Evolutionary conservation across 228 moss, liverwort and hornwort genomes (phyloP), one percentile per base, ranked within the genome.

Genomic region (Sphagnum magellanicum): DNA sequence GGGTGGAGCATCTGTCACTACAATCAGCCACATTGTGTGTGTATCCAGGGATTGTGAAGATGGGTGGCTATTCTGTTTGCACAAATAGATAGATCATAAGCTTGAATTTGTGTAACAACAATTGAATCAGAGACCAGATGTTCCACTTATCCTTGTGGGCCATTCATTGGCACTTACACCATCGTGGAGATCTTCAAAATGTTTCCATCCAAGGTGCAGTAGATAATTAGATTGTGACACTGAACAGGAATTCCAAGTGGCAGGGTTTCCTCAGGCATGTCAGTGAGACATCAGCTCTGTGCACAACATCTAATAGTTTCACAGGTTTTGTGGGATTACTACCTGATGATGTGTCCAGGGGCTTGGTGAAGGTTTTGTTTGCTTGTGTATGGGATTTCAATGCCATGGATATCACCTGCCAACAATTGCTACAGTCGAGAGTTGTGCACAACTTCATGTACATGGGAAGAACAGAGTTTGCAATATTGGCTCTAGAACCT

Each of bases 61-160:
- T 70, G 83, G 75, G 58, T 32, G 32, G 32, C 50, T 66, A 9
- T 87, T 83, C 66, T 78, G 83, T 70, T 68, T 87, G 72, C 68
- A 87, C 62, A 83, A 83, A 59, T 83, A 87, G 68, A 76, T 83
- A 72, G 76, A 81, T 51, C 87, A 87, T 68, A 83, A 87, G 87
- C 83, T 83, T 47, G 50, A 65, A 61, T 87, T 80, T 83, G 70
- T 83, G 76, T 76, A 83, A 58, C 80, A 81, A 53, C 74, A 76
- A 67, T 80, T 81, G 72, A 51, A 70, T 59, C 71, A 76, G 65
- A 16, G 78, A 10, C 73, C 83, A 50, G 83, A 76, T 63, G 72
- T 78, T 68, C 87, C 83, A 50, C 67, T 87, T 68, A 46, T 87
- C 14, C 70, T 87, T 75, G 87, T 87, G 63, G 87, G 87, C 9